These are phyloP conservation scores for Venturia oleaginea DNA, from an alignment of 2,329 filamentous ascomycete genomes.

Conservation along the genomic window DNA sequence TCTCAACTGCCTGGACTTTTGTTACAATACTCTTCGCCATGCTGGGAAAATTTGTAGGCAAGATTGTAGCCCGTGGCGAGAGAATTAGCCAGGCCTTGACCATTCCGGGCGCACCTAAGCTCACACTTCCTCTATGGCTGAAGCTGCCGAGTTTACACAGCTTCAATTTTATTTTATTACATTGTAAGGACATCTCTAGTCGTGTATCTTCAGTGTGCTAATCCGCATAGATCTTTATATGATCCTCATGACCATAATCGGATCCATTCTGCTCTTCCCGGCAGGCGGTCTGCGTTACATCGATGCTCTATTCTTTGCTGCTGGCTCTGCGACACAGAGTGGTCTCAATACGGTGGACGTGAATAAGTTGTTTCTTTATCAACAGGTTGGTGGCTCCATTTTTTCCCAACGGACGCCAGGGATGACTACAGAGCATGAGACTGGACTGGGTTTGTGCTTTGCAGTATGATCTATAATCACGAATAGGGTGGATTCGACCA, in stretches of 20 bases:
- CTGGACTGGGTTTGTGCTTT: not conserved
- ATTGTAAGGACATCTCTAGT: conserved; percentile 49
- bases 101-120: not conserved
- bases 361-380: conserved; percentile 38
- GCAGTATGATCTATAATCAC: not conserved
- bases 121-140: conserved; percentile 10
- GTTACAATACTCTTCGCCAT: not conserved
- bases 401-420: too few relatives aligned
- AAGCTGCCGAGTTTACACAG: conserved; percentile 21
- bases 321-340: conserved; percentile 80
- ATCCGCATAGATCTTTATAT: conserved; percentile 62
- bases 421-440: not conserved
- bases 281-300: conserved; percentile 61
- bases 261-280: conserved; percentile 68
- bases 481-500: not conserved
- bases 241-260: conserved; percentile 60
- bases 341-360: conserved; percentile 70
- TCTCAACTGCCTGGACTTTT: not conserved
- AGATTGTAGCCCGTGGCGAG: not conserved
- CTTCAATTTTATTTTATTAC: conserved; percentile 73
- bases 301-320: conserved; percentile 82
- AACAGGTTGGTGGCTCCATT: conserved; percentile 41
- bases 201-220: not conserved
- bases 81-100: not conserved
- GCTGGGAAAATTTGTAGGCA: conserved; percentile 9